These are phyloP conservation scores for Xylariomycetidae sp. DNA, from an alignment of 2,329 filamentous ascomycete species.

Conservation along the genomic window DNA sequence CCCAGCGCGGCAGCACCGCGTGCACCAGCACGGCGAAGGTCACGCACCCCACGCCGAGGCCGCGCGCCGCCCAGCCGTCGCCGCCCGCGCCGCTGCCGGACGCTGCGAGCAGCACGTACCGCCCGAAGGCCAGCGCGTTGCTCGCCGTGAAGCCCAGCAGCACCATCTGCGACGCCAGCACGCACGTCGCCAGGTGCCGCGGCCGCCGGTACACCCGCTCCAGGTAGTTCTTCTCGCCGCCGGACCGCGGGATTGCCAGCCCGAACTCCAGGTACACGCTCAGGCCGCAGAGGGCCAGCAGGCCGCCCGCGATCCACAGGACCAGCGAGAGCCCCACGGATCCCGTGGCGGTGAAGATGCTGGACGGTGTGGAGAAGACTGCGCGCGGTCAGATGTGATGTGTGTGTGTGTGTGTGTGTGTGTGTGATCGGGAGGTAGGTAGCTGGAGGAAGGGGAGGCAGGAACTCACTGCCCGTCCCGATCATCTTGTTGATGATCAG, in stretches of 20 bases:
- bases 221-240: slow-evolving; percentile 62
- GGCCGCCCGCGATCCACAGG: slow-evolving; percentile 32
- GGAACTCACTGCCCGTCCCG: slow-evolving; percentile 46
- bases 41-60: slow-evolving; percentile 46
- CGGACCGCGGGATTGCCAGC: slow-evolving; percentile 54
- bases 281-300: slow-evolving; percentile 53
- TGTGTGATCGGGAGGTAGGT: no score
- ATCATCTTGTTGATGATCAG: slow-evolving; percentile 55
- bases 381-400: not conserved
- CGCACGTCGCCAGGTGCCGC: slow-evolving; percentile 51
- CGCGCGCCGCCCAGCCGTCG: slow-evolving; percentile 51
- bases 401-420: no score
- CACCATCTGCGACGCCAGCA: slow-evolving; percentile 56
- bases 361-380: slow-evolving; percentile 51
- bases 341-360: slow-evolving; percentile 45
- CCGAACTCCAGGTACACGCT: slow-evolving; percentile 60
- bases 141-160: slow-evolving; percentile 55
- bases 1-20: slow-evolving; percentile 47
- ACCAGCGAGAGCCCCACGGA: slow-evolving; percentile 42
- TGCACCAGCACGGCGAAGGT: slow-evolving; percentile 52
- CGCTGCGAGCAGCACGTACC: slow-evolving; percentile 52
- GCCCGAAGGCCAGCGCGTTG: slow-evolving; percentile 53
- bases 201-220: slow-evolving; percentile 56
- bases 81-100: slow-evolving; percentile 37
- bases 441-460: no score